Percentiles rank a stretch among this genome's conserved stretches.
These are phyloP conservation scores for Claviceps capensis DNA, from an alignment of 2,329 filamentous ascomycete genomes.

Conservation along the genomic window DNA sequence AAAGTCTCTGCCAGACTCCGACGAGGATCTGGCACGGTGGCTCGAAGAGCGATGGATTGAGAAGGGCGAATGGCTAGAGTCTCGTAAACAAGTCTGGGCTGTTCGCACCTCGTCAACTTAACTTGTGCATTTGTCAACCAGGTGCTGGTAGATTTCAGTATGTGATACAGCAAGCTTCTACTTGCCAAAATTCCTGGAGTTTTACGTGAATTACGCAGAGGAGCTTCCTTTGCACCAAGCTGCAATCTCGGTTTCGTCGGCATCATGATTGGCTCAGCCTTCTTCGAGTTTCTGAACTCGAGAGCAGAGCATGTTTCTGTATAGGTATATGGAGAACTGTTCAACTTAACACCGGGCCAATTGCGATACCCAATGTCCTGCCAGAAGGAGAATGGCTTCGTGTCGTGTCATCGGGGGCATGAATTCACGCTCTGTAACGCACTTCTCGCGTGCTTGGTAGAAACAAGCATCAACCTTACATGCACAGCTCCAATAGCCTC, in stretches of 20 bases:
- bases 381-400: neutral
- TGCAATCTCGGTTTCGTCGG: too few relatives aligned
- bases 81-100: slow-evolving; percentile 10
- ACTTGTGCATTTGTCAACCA: neutral
- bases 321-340: too few relatives aligned
- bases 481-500: neutral
- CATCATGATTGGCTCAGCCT: too few relatives aligned
- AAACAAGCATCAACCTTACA: neutral
- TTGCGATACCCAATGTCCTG: neutral
- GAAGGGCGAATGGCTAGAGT: slow-evolving; percentile 38
- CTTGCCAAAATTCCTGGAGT: too few relatives aligned
- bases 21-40: slow-evolving; percentile 36
- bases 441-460: neutral
- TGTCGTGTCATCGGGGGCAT: too few relatives aligned
- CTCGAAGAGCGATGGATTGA: slow-evolving; percentile 38
- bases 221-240: too few relatives aligned
- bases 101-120: slow-evolving; percentile 1
- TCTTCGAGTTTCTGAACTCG: too few relatives aligned
- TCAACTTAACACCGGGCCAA: neutral
- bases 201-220: too few relatives aligned
- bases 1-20: slow-evolving; percentile 32
- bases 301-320: too few relatives aligned
- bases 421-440: too few relatives aligned
- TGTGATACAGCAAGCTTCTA: neutral
- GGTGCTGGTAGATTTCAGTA: neutral